Base-by-base conservation (phyloP, 305 asterid genomes). In the Fraxinus velutina region DNA sequence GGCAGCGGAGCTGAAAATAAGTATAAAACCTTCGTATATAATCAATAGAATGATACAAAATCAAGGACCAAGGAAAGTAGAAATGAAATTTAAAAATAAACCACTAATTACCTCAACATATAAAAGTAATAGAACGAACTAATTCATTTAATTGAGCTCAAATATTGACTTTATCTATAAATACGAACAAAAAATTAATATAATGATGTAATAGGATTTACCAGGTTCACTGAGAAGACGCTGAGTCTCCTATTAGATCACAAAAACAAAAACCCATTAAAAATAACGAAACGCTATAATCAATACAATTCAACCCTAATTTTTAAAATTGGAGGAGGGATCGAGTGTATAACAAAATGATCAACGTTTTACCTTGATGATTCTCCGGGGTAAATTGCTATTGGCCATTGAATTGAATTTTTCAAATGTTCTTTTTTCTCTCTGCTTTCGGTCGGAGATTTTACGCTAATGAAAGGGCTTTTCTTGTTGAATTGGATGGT, bases 181-280 rank as follows among this genome's bases (percentile, higher is more conserved):
- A 15, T 32, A 71, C 22, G 24, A 32, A 71, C 9, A 70, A 70
- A 70, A 70, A 15, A 68, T 0, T 5, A 71, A 10, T 66, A 8
- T 27, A 29, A 27, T 12, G 17, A 2, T 6, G 75, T 32, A 30
- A 71, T 15, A 70, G 74, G 50, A 19, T 42, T 79, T 80, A 95
- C 99, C 98, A 83, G 99, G 99, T 83, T 95, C 99, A 84, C 99
- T 95, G 74, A 95, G 96, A 83, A 95, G 98, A 13, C 99, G 98
- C 90, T 95, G 99, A 74, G 99, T 95, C 86, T 95, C 99, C 99
- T 95, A 84, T 77, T 13, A 86, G 78, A 81, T 30, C 37, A 83
- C 64, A 70, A 79, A 68, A 64, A 79, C 60, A 68, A 27, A 39
- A 8, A 34, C 57, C 57, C 15, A 30, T 72, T 76, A 37, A 82